phyloP scores from a whole-genome alignment of 495 filamentous ascomycete species.

The Staphylotrichum longicolle region DNA sequence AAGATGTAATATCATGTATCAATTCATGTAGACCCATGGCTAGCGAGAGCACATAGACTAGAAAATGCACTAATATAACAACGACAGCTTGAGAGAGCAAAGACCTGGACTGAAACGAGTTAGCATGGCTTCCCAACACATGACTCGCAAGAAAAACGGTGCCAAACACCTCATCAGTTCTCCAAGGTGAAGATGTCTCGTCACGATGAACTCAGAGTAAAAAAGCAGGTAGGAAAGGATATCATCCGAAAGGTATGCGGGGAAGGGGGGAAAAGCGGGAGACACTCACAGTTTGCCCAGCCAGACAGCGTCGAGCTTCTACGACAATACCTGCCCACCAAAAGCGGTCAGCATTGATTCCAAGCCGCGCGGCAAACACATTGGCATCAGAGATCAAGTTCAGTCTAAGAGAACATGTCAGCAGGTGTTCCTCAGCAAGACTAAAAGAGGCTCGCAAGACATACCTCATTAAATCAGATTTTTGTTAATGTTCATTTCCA shows the following conservation, averaged over 20 bases:
- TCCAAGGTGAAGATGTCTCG: slow-evolving; percentile 89
- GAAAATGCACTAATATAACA: background rate
- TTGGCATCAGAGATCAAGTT: slow-evolving; percentile 24
- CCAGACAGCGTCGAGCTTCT: slow-evolving; percentile 16
- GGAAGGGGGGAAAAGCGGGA: slow-evolving; percentile 19
- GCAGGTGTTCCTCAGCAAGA: slow-evolving; percentile 24
- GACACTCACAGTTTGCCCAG: slow-evolving; percentile 22
- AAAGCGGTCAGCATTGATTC: slow-evolving; percentile 29
- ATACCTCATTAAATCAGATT: slow-evolving; percentile 99
- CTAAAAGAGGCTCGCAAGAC: slow-evolving; percentile 24
- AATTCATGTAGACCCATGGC: slow-evolving; percentile 5
- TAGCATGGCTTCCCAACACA: slow-evolving; percentile 21
- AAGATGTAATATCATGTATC: slow-evolving; percentile 8
- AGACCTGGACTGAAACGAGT: slow-evolving; percentile 20
- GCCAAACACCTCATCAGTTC: slow-evolving; percentile 65
- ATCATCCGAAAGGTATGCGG: slow-evolving; percentile 63
- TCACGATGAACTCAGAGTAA: slow-evolving; percentile 68
- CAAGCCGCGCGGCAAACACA: slow-evolving; percentile 16
- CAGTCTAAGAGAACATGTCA: slow-evolving; percentile 45
- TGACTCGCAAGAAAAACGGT: slow-evolving; percentile 3
- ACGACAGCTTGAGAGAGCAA: background rate
- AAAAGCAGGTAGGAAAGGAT: slow-evolving; percentile 62
- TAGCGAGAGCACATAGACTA: slow-evolving; percentile 10
- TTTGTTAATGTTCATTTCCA: slow-evolving; percentile 78
- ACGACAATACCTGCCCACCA: slow-evolving; percentile 36